Conservation (phyloP, 257 asterid genomes). For the Przewalskia tangutica region DNA sequence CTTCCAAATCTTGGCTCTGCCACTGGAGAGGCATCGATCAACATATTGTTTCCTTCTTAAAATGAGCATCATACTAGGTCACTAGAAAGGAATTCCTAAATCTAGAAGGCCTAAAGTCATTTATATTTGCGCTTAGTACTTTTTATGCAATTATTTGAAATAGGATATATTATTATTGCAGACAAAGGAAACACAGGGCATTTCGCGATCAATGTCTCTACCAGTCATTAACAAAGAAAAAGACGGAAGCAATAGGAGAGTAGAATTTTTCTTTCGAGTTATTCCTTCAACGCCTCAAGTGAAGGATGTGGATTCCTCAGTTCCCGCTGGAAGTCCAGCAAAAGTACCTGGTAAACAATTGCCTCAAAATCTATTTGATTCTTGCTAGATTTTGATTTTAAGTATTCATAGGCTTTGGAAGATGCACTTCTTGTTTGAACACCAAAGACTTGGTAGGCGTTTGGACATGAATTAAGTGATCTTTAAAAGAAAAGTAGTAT, state of each 20-base stretch:
- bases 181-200: conserved; percentile 40
- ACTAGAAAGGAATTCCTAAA: not conserved
- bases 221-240: conserved; percentile 49
- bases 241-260: conserved; percentile 33
- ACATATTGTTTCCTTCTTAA: not conserved
- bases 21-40: not conserved
- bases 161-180: conserved; percentile 15
- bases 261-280: conserved; percentile 68
- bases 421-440: not conserved
- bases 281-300: conserved; percentile 62
- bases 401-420: not conserved
- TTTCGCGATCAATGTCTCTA: conserved; percentile 61
- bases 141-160: not conserved
- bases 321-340: conserved; percentile 11
- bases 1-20: too few species aligned
- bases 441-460: not conserved
- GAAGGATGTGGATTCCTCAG: conserved; percentile 34
- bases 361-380: not conserved
- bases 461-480: too few species aligned
- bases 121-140: not conserved
- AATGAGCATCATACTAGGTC: not conserved
- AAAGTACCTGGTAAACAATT: conserved; percentile 37
- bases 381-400: not conserved
- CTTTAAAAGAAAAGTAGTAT: too few species aligned
- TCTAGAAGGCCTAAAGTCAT: not conserved